Percentiles rank a stretch among this genome's conserved stretches.
These are phyloP conservation scores for Leccinum uliginosum DNA, from an alignment of 768 basidiomycete species.

Conservation along the genomic window DNA sequence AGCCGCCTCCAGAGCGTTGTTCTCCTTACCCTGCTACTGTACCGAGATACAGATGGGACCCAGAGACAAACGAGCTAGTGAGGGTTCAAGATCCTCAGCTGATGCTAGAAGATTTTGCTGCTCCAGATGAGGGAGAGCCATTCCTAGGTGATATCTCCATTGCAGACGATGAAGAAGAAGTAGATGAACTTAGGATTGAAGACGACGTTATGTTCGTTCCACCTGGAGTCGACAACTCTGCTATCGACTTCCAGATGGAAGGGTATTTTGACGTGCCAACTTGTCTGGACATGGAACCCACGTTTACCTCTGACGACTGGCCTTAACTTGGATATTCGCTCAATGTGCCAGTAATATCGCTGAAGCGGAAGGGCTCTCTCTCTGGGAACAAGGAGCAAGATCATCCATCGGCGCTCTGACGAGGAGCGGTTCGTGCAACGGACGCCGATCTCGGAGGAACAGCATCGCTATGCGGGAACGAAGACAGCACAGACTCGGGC, in stretches of 20 bases:
- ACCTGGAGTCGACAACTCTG: neutral
- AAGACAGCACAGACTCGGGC: constrained; percentile 65
- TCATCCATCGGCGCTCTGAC: constrained; percentile 60
- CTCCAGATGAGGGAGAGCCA: neutral
- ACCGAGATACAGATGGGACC: constrained; percentile 13
- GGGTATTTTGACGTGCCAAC: neutral
- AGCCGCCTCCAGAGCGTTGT: neutral
- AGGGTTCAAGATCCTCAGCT: neutral
- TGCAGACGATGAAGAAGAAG: neutral
- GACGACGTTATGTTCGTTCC: constrained; percentile 17
- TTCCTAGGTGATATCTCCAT: neutral
- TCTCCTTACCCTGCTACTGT: neutral
- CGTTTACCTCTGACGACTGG: constrained; percentile 51
- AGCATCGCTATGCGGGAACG: constrained; percentile 65
- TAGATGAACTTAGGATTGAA: neutral
- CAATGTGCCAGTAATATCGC: constrained; percentile 38
- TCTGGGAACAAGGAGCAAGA: constrained; percentile 64
- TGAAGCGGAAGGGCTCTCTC: constrained; percentile 60
- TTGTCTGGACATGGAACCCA: neutral
- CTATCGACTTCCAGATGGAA: neutral
- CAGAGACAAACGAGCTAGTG: neutral
- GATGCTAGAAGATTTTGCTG: neutral
- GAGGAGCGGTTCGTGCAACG: constrained; percentile 59
- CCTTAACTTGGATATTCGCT: constrained; percentile 44
- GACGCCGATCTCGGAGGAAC: constrained; percentile 76